Conservation (phyloP, 1,139 yeast genomes). For the Kurtzmaniella quercitrusa region DNA sequence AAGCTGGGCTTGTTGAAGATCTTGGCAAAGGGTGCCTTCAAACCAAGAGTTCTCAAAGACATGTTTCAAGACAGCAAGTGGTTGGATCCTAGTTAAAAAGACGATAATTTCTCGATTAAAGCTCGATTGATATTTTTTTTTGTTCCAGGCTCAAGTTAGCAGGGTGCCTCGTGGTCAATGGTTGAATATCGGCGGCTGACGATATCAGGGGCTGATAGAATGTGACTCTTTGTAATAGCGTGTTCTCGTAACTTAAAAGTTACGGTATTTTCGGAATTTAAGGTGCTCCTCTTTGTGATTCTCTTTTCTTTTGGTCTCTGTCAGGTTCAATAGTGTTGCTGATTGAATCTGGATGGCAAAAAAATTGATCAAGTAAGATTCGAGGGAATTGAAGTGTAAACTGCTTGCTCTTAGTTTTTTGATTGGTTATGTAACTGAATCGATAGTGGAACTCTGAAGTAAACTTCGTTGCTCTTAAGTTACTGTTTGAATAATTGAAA, state of each 20-base stretch:
- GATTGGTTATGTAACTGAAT: background rate
- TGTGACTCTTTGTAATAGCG: background rate
- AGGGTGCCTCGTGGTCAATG: background rate
- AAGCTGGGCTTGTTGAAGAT: slow-evolving; percentile 32
- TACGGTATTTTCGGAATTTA: background rate
- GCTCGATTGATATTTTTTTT: background rate
- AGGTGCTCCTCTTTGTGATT: background rate
- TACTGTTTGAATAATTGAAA: no score
- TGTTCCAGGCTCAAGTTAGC: background rate
- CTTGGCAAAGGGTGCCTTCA: slow-evolving; percentile 33
- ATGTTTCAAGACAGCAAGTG: slow-evolving; percentile 14
- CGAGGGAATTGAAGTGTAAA: background rate
- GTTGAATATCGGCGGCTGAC: background rate
- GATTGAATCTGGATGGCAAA: background rate
- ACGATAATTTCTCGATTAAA: background rate
- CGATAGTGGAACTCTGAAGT: no score
- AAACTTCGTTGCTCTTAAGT: no score
- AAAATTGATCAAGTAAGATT: background rate
- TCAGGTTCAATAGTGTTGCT: background rate
- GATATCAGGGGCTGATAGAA: background rate
- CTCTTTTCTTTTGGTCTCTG: background rate
- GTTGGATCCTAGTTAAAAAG: background rate
- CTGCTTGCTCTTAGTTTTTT: background rate
- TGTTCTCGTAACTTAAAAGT: background rate
- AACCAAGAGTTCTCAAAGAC: slow-evolving; percentile 44